Evolutionary conservation across 1,284 basidiomycete genomes (phyloP), one percentile per base, ranked within the genome.

Genomic region (Marasmius sp.): DNA sequence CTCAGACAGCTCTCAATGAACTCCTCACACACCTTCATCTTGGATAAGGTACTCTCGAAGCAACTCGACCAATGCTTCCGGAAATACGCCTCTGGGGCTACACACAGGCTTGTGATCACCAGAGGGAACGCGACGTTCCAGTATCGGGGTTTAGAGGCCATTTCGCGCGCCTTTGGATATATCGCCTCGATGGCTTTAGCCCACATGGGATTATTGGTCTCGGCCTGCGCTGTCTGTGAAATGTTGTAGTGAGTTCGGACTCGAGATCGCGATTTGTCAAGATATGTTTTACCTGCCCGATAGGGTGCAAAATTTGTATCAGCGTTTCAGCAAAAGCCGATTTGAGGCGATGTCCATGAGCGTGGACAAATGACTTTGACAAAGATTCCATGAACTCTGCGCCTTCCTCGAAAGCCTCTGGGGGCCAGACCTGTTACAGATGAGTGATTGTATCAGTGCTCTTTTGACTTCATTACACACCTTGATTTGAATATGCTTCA

Each of bases 141-240:
- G 73, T 98, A 97, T 37, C 94, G 87, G 9, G 92, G 93, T 73
- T 98, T 98, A 43, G 83, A 78, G 72, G 91, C 87, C 92, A 98
- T 96, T 59, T 92, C 91, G 60, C 85, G 83, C 5, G 95, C 94
- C 68, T 92, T 91, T 1, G 92, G 90, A 70, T 91, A 89, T 48
- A 98, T 93, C 6, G 87, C 78, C 66, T 95, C 91, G 52, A 97
- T 91, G 0, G 95, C 95, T 71, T 94, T 94, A 1, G 89, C 91
- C 96, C 96, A 98, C 60, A 91, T 84, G 0, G 96, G 96, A 72
- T 97, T 93, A 70, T 98, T 97, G 54, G 97, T 94, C 77, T 98
- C 96, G 1, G 94, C 96, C 72, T 97, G 95, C 0, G 95, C 96
- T 33, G 92, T 95, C 88, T 94, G 67, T 14, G 60, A 39, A 65